These are phyloP conservation scores for Thraustochytrium striatum DNA, from an alignment of 352 stramenopile genomes.

Conservation along the genomic window DNA sequence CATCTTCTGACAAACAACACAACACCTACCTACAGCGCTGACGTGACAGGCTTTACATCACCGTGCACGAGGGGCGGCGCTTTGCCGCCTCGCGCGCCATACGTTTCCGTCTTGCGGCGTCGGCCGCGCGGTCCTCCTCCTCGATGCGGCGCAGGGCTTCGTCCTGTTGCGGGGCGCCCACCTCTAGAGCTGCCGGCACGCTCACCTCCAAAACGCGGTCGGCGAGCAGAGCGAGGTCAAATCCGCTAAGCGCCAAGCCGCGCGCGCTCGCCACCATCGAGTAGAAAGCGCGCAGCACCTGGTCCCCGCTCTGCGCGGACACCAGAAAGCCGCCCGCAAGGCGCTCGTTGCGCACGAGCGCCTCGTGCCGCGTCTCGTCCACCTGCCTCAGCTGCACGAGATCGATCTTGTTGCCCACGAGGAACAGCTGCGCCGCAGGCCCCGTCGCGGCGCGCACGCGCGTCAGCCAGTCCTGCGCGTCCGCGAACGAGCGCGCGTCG, in stretches of 20 bases:
- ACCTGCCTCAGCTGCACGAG: conserved; percentile 70
- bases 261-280: conserved; percentile 65
- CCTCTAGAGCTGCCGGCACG: background rate
- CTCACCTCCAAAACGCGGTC: background rate
- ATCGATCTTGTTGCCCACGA: conserved; percentile 80
- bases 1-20: no score
- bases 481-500: conserved; percentile 70
- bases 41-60: no score
- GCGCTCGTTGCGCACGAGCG: conserved; percentile 64
- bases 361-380: conserved; percentile 66
- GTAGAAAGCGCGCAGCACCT: conserved; percentile 72
- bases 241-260: conserved; percentile 68
- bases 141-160: background rate
- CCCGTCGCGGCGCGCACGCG: conserved; percentile 52
- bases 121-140: no score
- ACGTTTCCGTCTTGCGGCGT: no score
- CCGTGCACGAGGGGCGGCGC: no score
- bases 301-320: conserved; percentile 73
- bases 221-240: conserved; percentile 70
- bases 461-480: conserved; percentile 70
- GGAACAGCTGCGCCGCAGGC: conserved; percentile 54
- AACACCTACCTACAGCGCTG: no score
- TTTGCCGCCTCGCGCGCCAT: no score
- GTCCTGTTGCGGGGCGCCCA: background rate
- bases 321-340: conserved; percentile 70